A percentile compares a stretch with the other conserved stretches of the same genome.
These are phyloP conservation scores for Monilinia polystroma DNA, from an alignment of 2,329 filamentous ascomycete genomes.

Conservation along the genomic window DNA sequence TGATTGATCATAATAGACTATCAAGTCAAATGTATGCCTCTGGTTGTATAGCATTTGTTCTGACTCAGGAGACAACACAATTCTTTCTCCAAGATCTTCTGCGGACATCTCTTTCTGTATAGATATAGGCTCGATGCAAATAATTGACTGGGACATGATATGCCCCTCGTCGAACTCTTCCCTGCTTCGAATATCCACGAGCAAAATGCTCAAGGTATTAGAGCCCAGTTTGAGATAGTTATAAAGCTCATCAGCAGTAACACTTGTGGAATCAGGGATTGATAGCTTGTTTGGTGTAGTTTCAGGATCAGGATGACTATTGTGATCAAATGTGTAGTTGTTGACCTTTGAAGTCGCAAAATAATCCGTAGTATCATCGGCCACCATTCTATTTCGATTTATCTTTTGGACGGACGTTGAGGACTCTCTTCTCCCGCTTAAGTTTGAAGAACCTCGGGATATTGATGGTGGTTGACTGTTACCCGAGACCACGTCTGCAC, in stretches of 20 bases:
- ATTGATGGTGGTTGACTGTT: slow-evolving; percentile 34
- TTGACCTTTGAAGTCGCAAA: slow-evolving; percentile 29
- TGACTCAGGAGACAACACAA: slow-evolving; percentile 68
- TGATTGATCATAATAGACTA: slow-evolving; percentile 85
- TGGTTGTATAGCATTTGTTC: slow-evolving; percentile 74
- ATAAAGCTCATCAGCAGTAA: slow-evolving; percentile 62
- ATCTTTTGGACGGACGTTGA: slow-evolving; percentile 35
- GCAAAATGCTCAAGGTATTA: slow-evolving; percentile 61
- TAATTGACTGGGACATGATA: slow-evolving; percentile 76
- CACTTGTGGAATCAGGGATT: slow-evolving; percentile 30
- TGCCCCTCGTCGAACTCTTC: slow-evolving; percentile 85
- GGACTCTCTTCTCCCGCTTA: slow-evolving; percentile 30
- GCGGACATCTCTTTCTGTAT: slow-evolving; percentile 66
- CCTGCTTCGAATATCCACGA: slow-evolving; percentile 83
- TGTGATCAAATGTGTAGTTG: slow-evolving; percentile 19
- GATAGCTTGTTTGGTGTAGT: slow-evolving; percentile 6
- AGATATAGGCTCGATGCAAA: slow-evolving; percentile 86
- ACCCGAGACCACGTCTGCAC: slow-evolving; percentile 31
- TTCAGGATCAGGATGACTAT: slow-evolving; percentile 11
- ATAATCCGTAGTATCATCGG: slow-evolving; percentile 33
- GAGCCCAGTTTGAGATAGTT: slow-evolving; percentile 61
- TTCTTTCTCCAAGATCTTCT: slow-evolving; percentile 61
- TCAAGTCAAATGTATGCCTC: slow-evolving; percentile 74
- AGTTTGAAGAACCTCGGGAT: slow-evolving; percentile 34
- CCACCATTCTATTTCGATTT: slow-evolving; percentile 29